Base-by-base conservation (phyloP, 2,329 filamentous ascomycete species). In the Coniochaeta sp. region DNA sequence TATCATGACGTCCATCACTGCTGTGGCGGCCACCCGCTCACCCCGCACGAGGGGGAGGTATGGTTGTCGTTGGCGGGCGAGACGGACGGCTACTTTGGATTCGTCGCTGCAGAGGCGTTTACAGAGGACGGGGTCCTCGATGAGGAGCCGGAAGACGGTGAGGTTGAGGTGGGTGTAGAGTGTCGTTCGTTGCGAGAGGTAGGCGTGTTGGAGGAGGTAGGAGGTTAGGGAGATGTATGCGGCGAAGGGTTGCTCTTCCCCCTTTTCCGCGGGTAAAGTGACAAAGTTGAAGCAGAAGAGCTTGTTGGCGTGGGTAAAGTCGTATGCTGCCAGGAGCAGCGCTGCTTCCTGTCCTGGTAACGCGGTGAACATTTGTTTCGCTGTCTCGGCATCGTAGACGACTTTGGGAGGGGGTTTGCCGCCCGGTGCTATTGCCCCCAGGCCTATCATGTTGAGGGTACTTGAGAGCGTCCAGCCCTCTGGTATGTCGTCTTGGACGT, bases 251-350 rank as follows among this genome's bases (percentile, higher is more conserved):
- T 85, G 79, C 61, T 92, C 85, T 48, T 81, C 76, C 38, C 76
- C 81, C 59, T 85, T 85, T 48, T 84, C 82, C 6, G 79, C 63
- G 22, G 83, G 65, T 3, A 31, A n/a, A 2, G 82, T 85, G 49
- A 96, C 82, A 38, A 99, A 71, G 60, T 87, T 91, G 65, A 89
- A 87, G 67, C 89, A 92, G 68, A 99, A 97, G 8, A 96, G 77
- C 69, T 96, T 97, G 73, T 97, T 99, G 30, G 91, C 87, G 63
- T 95, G 87, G 3, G 85, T 84, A 65, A 97, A 97, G 66, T 97
- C 94, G 65, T 97, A 99, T 0, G 89, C 86, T 1, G 90, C 85
- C 30, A 99, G 77, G 4, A 97, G 71, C 3, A 95, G 77, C 4
- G 91, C 85, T 14, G 90, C 87, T 66, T 91, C 85, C 53, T 85